These are phyloP conservation scores for Rhododendron henanense DNA, from an alignment of 148 eudicot genomes.

Conservation along the genomic window DNA sequence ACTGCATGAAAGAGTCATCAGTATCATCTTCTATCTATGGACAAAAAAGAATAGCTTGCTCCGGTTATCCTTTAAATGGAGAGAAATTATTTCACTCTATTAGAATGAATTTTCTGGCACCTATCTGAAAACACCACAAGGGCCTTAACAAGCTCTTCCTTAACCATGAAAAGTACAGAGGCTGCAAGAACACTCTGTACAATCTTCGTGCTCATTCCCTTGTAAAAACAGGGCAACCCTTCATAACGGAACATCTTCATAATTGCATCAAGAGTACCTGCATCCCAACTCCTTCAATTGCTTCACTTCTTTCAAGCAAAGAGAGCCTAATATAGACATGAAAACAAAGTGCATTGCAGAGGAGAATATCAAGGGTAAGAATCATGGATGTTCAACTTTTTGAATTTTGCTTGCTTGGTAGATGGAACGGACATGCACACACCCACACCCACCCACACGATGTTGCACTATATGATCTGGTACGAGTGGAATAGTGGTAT, in stretches of 20 bases:
- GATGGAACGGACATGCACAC: neutral
- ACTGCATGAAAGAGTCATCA: neutral
- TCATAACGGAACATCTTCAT: constrained; percentile 78
- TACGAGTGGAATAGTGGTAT: neutral
- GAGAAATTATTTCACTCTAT: constrained; percentile 26
- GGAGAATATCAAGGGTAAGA: neutral
- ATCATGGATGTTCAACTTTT: neutral
- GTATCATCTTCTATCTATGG: neutral
- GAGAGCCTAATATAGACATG: neutral
- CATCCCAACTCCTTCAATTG: constrained; percentile 5
- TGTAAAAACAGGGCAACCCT: constrained; percentile 77
- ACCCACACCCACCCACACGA: neutral
- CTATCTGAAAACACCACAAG: constrained; percentile 35
- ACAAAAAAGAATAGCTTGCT: neutral
- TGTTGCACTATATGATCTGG: neutral
- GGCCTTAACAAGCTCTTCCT: constrained; percentile 87
- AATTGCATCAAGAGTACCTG: constrained; percentile 87
- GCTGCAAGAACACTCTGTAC: constrained; percentile 97
- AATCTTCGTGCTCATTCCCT: constrained; percentile 95
- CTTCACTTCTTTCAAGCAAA: neutral
- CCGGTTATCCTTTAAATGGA: neutral
- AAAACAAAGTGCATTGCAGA: neutral
- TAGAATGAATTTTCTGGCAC: constrained; percentile 30
- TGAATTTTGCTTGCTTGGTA: neutral
- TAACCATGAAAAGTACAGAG: constrained; percentile 84